Conservation (phyloP, 2,329 filamentous ascomycete species). For the Phyllosticta ampelicida region DNA sequence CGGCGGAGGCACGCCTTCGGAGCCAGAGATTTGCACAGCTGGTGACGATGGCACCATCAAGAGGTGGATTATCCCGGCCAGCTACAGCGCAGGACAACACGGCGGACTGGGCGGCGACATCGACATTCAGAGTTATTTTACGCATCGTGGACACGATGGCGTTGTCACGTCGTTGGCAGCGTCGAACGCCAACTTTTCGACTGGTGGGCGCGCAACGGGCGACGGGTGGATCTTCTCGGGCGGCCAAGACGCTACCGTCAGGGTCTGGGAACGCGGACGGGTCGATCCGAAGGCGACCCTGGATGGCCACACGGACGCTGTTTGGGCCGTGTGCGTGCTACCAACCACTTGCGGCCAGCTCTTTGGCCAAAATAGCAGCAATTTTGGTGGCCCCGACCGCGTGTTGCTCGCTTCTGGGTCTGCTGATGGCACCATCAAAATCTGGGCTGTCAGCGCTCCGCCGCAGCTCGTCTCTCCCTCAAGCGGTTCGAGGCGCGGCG, state of each 20-base stretch:
- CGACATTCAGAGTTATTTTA: constrained; percentile 88
- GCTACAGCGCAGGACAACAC: constrained; percentile 52
- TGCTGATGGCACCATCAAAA: constrained; percentile 80
- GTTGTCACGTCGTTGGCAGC: constrained; percentile 78
- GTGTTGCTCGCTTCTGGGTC: constrained; percentile 85
- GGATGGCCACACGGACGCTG: constrained; percentile 87
- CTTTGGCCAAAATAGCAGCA: constrained; percentile 60
- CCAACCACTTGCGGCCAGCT: constrained; percentile 71
- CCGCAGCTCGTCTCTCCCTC: constrained; percentile 77
- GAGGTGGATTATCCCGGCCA: constrained; percentile 84
- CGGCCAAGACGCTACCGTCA: constrained; percentile 83
- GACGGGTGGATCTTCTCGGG: constrained; percentile 99
- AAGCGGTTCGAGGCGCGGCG: constrained; percentile 55
- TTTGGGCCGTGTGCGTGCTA: constrained; percentile 90
- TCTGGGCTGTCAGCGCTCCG: constrained; percentile 90
- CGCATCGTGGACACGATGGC: constrained; percentile 86
- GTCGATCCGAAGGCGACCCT: constrained; percentile 93
- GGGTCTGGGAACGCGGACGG: constrained; percentile 89
- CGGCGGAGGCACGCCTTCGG: constrained; percentile 85
- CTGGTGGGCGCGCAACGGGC: constrained; percentile 74
- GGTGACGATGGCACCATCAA: constrained; percentile 95
- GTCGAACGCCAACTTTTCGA: constrained; percentile 83
- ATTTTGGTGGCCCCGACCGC: constrained; percentile 71
- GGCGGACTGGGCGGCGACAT: constrained; percentile 58
- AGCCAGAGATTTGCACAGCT: constrained; percentile 93